Conservation (phyloP, 179 eudicot species). For the Vitellaria paradoxa region DNA sequence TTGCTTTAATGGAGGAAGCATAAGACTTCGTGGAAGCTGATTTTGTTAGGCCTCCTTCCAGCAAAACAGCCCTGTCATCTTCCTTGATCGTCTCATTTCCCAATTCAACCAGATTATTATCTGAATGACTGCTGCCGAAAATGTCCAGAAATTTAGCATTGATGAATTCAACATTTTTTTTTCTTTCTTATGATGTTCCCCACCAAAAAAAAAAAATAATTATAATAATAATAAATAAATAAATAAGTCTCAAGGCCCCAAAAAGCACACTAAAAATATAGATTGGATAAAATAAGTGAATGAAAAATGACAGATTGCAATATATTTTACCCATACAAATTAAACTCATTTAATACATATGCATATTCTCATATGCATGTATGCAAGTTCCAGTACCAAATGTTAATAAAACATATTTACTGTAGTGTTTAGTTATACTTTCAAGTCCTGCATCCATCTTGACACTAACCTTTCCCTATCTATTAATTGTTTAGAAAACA, state of each 20-base stretch:
- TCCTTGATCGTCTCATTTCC: conserved; percentile 69
- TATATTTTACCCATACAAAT: background rate
- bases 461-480: too few relatives aligned
- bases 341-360: background rate
- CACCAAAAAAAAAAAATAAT: too few relatives aligned
- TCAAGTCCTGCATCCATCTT: background rate
- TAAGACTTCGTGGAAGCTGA: conserved; percentile 16
- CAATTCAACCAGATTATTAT: conserved; percentile 74
- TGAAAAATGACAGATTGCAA: background rate
- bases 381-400: background rate
- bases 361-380: background rate
- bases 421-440: background rate
- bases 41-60: conserved; percentile 23
- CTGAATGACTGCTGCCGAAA: conserved; percentile 69
- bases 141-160: conserved; percentile 20
- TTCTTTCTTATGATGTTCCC: background rate
- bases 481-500: too few relatives aligned
- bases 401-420: background rate
- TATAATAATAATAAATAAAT: background rate
- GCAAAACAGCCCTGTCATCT: conserved; percentile 65
- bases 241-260: background rate
- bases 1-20: conserved; percentile 16
- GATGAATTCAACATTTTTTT: background rate
- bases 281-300: background rate
- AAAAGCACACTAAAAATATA: background rate